These are phyloP conservation scores for Blastosporella zonata DNA, from an alignment of 1,284 basidiomycete genomes.

Conservation along the genomic window DNA sequence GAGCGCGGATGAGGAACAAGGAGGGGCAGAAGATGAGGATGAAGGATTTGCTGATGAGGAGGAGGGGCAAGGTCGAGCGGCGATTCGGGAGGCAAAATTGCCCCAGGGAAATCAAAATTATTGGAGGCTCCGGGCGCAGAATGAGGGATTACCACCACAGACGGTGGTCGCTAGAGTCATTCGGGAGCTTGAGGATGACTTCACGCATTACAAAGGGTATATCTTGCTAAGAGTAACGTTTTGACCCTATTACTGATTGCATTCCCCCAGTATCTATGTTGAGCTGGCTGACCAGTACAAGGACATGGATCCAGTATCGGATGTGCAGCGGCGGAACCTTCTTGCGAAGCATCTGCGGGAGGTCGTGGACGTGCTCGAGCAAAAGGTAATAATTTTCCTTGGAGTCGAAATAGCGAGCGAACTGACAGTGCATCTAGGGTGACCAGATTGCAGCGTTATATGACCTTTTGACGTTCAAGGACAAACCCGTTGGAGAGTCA, in stretches of 20 bases:
- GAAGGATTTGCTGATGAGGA: constrained; percentile 51
- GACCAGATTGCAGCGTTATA: constrained; percentile 87
- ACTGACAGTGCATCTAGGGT: constrained; percentile 47
- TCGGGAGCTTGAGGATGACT: constrained; percentile 86
- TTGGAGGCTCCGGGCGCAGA: constrained; percentile 31
- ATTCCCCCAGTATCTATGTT: constrained; percentile 68
- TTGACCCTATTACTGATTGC: constrained; percentile 14
- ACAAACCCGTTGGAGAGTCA: constrained; percentile 48
- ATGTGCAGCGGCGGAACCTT: constrained; percentile 75
- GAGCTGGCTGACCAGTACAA: constrained; percentile 90
- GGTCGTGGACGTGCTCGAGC: constrained; percentile 86
- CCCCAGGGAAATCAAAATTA: constrained; percentile 22
- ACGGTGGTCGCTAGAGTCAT: constrained; percentile 79
- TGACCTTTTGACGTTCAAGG: constrained; percentile 72
- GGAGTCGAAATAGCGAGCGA: constrained; percentile 1
- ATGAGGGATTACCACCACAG: constrained; percentile 66
- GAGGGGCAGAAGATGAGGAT: constrained; percentile 34
- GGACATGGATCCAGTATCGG: constrained; percentile 77
- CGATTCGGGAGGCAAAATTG: constrained; percentile 26
- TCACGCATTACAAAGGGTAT: constrained; percentile 85
- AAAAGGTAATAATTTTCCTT: constrained; percentile 54
- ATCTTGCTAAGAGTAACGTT: constrained; percentile 18
- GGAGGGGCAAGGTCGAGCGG: constrained; percentile 28
- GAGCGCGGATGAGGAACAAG: constrained; percentile 10
- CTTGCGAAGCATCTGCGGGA: constrained; percentile 84